phyloP scores from a whole-genome alignment of 768 basidiomycete genomes.

The Suillus clintonianus region DNA sequence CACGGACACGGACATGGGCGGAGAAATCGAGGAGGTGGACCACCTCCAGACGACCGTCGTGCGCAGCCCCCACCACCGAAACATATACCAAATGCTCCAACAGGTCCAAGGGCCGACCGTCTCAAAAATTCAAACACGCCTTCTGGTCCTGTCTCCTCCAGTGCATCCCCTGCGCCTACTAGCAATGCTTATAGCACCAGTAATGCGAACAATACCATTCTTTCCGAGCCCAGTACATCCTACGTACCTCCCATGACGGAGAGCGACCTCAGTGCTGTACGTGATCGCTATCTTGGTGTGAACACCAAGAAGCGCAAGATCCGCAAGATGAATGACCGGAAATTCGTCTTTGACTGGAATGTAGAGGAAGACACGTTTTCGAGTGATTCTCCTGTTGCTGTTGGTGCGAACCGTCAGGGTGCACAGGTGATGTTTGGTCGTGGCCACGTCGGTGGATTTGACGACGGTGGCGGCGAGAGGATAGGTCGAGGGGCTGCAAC shows the following conservation, averaged over 20 bases:
- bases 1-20: constrained; percentile 40
- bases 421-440: constrained; percentile 90
- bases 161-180: constrained; percentile 43
- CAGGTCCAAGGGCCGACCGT: constrained; percentile 81
- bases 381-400: constrained; percentile 71
- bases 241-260: constrained; percentile 74
- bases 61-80: constrained; percentile 28
- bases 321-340: constrained; percentile 92
- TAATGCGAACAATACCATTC: constrained; percentile 15
- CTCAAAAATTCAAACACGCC: constrained; percentile 38
- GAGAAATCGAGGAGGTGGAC: constrained; percentile 42
- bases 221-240: constrained; percentile 39
- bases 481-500: constrained; percentile 46
- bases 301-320: constrained; percentile 94
- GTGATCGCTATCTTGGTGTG: constrained; percentile 92
- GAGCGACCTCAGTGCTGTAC: constrained; percentile 77
- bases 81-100: constrained; percentile 63
- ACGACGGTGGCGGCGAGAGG: constrained; percentile 59
- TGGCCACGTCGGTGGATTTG: constrained; percentile 84
- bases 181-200: constrained; percentile 11
- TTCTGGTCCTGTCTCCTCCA: constrained; percentile 30
- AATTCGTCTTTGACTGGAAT: constrained; percentile 99
- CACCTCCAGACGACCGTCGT: constrained; percentile 39
- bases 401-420: constrained; percentile 72
- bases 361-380: constrained; percentile 91